Evolutionary conservation across 495 filamentous ascomycete species (phyloP).

Genomic region (Bacidia gigantensis): DNA sequence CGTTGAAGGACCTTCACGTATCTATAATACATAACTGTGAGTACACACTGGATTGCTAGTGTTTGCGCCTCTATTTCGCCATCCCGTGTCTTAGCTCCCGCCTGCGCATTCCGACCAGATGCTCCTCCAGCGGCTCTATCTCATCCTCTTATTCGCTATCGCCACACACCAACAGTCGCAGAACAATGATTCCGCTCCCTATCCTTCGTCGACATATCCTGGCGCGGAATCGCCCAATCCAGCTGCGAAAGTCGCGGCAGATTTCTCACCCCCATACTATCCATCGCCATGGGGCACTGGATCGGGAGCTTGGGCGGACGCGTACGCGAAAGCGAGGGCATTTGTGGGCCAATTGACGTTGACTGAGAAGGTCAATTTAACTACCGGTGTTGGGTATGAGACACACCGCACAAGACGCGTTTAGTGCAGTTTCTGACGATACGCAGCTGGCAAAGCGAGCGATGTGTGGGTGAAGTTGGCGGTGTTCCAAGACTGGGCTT

Average conservation of each 20-base stretch:
- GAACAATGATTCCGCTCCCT: slow-evolving; percentile 15
- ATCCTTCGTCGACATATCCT: slow-evolving; percentile 15
- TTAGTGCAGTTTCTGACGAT: background rate
- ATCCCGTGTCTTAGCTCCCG: background rate
- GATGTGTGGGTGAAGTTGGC: slow-evolving; percentile 69
- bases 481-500: slow-evolving; percentile 54
- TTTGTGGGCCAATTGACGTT: slow-evolving; percentile 81
- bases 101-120: background rate
- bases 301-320: slow-evolving; percentile 57
- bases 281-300: slow-evolving; percentile 72
- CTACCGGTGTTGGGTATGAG: slow-evolving; percentile 63
- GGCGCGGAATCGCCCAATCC: slow-evolving; percentile 16
- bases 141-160: background rate
- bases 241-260: slow-evolving; percentile 3
- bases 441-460: slow-evolving; percentile 55
- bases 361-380: slow-evolving; percentile 88
- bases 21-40: background rate
- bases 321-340: slow-evolving; percentile 62
- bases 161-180: slow-evolving; percentile 11
- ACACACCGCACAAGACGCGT: background rate
- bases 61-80: slow-evolving; percentile 1
- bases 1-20: too few species aligned
- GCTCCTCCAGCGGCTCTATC: background rate
- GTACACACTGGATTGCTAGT: slow-evolving; percentile 1
- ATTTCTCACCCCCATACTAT: slow-evolving; percentile 53